A percentile compares a stretch with the other conserved stretches of the same genome.
phyloP scores from a whole-genome alignment of 306 rosid species.

The Acmispon strigosus region DNA sequence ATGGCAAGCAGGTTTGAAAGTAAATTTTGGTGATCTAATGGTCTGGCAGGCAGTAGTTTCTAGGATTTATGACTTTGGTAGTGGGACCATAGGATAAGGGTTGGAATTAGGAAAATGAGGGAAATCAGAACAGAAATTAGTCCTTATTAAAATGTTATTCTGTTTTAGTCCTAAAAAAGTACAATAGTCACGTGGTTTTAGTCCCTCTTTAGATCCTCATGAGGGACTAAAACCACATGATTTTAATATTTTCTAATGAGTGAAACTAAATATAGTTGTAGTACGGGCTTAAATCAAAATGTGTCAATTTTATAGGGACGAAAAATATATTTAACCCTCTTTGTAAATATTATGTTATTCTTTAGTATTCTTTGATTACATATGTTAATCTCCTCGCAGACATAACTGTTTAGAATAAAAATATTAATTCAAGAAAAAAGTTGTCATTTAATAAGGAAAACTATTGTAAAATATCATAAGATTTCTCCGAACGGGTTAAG shows the following conservation, averaged over 20 bases:
- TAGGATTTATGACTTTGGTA: background rate
- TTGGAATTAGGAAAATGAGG: background rate
- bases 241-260: too few relatives aligned
- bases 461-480: background rate
- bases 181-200: too few relatives aligned
- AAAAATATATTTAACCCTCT: background rate
- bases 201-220: too few relatives aligned
- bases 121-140: background rate
- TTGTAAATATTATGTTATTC: background rate
- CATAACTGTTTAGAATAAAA: background rate
- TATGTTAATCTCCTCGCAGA: background rate
- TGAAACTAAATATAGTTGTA: background rate
- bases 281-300: too few relatives aligned
- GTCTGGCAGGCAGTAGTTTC: background rate
- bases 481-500: too few relatives aligned
- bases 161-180: too few relatives aligned
- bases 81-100: background rate
- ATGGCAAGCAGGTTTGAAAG: background rate
- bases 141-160: too few relatives aligned
- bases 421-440: background rate
- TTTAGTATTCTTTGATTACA: background rate
- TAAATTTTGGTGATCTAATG: background rate
- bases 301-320: too few relatives aligned
- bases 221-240: too few relatives aligned
- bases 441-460: background rate